These are phyloP conservation scores for Daldinia decipiens DNA, from an alignment of 495 filamentous ascomycete species.

Conservation along the genomic window DNA sequence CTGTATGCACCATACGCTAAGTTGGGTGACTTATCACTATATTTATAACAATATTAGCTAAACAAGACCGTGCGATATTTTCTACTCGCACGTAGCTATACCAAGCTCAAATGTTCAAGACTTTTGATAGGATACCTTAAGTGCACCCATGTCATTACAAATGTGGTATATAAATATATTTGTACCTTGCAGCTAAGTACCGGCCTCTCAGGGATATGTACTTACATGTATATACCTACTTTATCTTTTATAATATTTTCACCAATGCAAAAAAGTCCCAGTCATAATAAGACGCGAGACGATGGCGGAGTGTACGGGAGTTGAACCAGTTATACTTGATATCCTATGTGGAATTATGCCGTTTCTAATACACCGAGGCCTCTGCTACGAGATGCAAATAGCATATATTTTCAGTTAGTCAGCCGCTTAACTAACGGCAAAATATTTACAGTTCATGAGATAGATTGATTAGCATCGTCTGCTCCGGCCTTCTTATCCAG, in stretches of 20 bases:
- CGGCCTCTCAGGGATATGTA: not conserved
- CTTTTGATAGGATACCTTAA: not conserved
- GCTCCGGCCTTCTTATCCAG: too few species aligned
- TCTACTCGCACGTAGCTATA: too few species aligned
- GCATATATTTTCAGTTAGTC: not conserved
- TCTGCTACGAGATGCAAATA: not conserved
- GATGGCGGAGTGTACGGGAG: not conserved
- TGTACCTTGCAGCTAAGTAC: constrained; percentile 6
- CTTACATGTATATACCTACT: not conserved
- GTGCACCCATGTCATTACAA: not conserved
- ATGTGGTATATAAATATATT: not conserved
- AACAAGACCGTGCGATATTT: too few species aligned
- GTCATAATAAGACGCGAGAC: not conserved
- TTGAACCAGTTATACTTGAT: not conserved
- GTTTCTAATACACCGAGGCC: not conserved
- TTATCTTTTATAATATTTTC: not conserved
- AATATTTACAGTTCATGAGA: not conserved
- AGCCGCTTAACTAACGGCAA: not conserved
- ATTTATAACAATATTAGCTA: too few species aligned
- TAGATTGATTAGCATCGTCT: too few species aligned
- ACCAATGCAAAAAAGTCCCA: too few species aligned
- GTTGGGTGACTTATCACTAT: too few species aligned
- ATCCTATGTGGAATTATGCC: not conserved
- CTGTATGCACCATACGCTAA: too few species aligned
- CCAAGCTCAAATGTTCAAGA: too few species aligned